Conservation (phyloP, 805 yeast species). For the Kodamaea leandrae region DNA sequence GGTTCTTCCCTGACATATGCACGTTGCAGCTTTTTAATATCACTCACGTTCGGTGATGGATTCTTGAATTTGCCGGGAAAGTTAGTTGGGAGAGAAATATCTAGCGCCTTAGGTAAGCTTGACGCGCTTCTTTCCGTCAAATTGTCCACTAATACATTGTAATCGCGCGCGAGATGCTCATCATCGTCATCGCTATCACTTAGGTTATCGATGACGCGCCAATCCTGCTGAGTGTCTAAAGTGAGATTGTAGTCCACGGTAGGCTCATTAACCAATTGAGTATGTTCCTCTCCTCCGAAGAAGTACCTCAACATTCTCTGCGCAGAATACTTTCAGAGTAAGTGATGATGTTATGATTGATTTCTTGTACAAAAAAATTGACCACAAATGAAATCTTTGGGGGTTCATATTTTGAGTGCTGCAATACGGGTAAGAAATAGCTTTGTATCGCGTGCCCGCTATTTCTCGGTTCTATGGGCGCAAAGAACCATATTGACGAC, state of each 20-base stretch:
- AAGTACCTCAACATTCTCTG: slow-evolving; percentile 13
- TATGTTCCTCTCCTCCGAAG: slow-evolving; percentile 12
- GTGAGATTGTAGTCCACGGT: slow-evolving; percentile 35
- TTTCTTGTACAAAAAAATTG: too few species aligned
- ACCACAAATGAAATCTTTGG: too few species aligned
- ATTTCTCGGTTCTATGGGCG: too few species aligned
- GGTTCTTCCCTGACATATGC: background rate
- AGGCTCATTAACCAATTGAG: slow-evolving; percentile 30
- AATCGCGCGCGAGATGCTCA: slow-evolving; percentile 11
- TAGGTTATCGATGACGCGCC: slow-evolving; percentile 5
- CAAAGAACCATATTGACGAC: too few species aligned
- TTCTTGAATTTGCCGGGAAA: slow-evolving; percentile 21
- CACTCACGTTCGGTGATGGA: background rate
- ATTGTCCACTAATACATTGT: slow-evolving; percentile 9
- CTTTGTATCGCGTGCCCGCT: too few species aligned
- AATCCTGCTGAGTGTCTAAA: slow-evolving; percentile 10
- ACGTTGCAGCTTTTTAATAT: background rate
- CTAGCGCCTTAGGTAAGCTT: slow-evolving; percentile 1
- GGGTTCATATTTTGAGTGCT: too few species aligned
- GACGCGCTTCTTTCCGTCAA: slow-evolving; percentile 9
- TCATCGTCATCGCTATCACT: slow-evolving; percentile 12
- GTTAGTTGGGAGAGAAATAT: slow-evolving; percentile 16
- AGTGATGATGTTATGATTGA: too few species aligned
- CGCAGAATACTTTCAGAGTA: too few species aligned
- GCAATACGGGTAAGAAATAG: too few species aligned